These are phyloP conservation scores for Suhomyces pyralidae DNA, from an alignment of 805 yeast genomes.

Conservation along the genomic window DNA sequence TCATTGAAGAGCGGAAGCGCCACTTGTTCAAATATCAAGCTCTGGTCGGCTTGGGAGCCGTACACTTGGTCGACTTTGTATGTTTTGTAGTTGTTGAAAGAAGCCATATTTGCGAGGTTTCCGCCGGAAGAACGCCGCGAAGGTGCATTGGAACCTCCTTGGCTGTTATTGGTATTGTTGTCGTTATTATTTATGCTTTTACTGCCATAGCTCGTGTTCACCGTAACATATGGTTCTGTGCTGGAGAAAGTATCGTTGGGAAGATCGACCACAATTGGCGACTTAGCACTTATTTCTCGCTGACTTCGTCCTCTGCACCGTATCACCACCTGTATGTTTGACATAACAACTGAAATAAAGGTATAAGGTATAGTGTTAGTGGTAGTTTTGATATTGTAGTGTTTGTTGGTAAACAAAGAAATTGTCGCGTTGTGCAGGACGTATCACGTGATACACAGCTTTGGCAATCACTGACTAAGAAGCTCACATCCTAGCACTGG, in stretches of 20 bases:
- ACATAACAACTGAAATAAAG: slow-evolving; percentile 19
- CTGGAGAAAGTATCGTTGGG: slow-evolving; percentile 29
- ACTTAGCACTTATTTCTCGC: slow-evolving; percentile 42
- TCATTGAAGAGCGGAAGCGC: slow-evolving; percentile 74
- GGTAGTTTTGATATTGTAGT: too few relatives aligned
- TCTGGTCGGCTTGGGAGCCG: slow-evolving; percentile 79
- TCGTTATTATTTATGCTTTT: not conserved
- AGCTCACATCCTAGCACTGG: too few relatives aligned
- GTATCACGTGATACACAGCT: too few relatives aligned
- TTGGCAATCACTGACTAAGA: too few relatives aligned
- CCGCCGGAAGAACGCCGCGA: slow-evolving; percentile 6
- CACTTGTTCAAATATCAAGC: slow-evolving; percentile 58
- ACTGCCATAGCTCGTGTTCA: slow-evolving; percentile 14
- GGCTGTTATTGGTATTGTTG: not conserved
- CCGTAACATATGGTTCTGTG: slow-evolving; percentile 18
- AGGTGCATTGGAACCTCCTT: not conserved
- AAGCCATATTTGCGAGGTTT: slow-evolving; percentile 14
- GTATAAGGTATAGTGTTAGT: not conserved
- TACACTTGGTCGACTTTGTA: slow-evolving; percentile 78
- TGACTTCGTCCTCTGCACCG: slow-evolving; percentile 52
- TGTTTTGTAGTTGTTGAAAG: slow-evolving; percentile 39
- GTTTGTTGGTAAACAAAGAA: not conserved
- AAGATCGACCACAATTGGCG: slow-evolving; percentile 47
- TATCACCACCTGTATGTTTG: slow-evolving; percentile 51
- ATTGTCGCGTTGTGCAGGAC: too few relatives aligned